Conservation (phyloP, 1,139 yeast genomes). For the Suhomyces guaymorum region DNA sequence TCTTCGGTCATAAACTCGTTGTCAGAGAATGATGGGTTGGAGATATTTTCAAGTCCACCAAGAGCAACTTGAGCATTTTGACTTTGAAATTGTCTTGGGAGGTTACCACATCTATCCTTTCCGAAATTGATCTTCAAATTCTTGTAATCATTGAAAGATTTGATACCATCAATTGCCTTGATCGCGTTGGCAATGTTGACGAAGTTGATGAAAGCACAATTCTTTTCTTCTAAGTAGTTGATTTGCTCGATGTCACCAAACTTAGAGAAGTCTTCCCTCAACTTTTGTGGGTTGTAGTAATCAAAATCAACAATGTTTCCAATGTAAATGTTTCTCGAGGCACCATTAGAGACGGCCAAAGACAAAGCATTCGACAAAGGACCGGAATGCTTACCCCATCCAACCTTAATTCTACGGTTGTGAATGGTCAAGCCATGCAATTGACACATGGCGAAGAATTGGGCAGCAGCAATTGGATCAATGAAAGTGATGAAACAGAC, state of each 20-base stretch:
- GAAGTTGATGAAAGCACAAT: conserved; percentile 81
- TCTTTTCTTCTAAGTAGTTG: conserved; percentile 74
- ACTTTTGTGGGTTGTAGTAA: conserved; percentile 55
- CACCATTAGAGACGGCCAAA: conserved; percentile 90
- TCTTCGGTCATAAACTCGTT: conserved; percentile 29
- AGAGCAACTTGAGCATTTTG: conserved; percentile 19
- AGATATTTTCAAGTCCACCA: conserved; percentile 23
- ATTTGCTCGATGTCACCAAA: conserved; percentile 85
- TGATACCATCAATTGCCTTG: conserved; percentile 68
- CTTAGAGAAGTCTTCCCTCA: conserved; percentile 63
- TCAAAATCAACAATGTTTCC: conserved; percentile 58
- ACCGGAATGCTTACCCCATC: conserved; percentile 97
- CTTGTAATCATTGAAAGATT: conserved; percentile 42
- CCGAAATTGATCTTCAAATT: conserved; percentile 68
- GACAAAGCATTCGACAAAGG: conserved; percentile 80
- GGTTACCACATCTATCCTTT: conserved; percentile 89
- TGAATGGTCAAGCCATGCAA: conserved; percentile 80
- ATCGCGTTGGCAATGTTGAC: conserved; percentile 81
- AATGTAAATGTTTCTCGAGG: conserved; percentile 86
- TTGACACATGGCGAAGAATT: conserved; percentile 85
- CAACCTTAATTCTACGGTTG: conserved; percentile 78
- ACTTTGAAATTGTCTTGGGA: conserved; percentile 55
- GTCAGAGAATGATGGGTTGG: conserved; percentile 31
- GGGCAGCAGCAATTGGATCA: conserved; percentile 91
- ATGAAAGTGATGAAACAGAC: conserved; percentile 92